Conservation (phyloP, 176 grass and related monocot species). For the Aegilops speltoides region DNA sequence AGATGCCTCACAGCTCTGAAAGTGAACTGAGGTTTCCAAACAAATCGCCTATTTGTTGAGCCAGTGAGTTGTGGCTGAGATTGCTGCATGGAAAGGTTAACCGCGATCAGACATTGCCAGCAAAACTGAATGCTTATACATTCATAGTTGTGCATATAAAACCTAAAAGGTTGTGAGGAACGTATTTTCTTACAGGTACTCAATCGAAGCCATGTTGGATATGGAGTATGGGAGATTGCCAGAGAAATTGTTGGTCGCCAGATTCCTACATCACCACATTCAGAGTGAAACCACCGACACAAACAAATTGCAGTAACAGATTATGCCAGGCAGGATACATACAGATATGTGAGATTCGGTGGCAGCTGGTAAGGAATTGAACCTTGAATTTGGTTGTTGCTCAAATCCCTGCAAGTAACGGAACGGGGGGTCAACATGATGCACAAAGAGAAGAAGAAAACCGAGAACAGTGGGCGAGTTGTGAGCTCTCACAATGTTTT, state of each 20-base stretch:
- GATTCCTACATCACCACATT: constrained; percentile 65
- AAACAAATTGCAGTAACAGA: background rate
- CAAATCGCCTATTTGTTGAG: constrained; percentile 64
- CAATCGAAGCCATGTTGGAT: constrained; percentile 62
- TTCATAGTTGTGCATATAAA: constrained; percentile 15
- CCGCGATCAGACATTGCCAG: constrained; percentile 15
- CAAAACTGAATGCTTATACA: constrained; percentile 15
- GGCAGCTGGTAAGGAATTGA: constrained; percentile 90
- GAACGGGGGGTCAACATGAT: constrained; percentile 19
- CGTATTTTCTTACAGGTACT: constrained; percentile 75
- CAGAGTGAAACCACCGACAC: constrained; percentile 16
- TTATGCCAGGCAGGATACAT: constrained; percentile 33
- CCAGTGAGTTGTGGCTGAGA: constrained; percentile 79
- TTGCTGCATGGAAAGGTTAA: constrained; percentile 56
- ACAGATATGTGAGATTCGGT: constrained; percentile 86
- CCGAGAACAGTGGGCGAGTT: background rate
- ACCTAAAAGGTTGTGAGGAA: background rate
- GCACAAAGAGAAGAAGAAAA: background rate
- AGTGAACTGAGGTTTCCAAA: constrained; percentile 72
- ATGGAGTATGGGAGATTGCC: constrained; percentile 92
- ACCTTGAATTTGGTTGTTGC: constrained; percentile 76
- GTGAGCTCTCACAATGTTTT: constrained; percentile 72
- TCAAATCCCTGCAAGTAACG: constrained; percentile 75
- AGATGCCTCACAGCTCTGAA: constrained; percentile 75
- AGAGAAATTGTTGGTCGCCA: constrained; percentile 74